These are phyloP conservation scores for Aspergillus steynii DNA, from an alignment of 495 filamentous ascomycete species.

Conservation along the genomic window DNA sequence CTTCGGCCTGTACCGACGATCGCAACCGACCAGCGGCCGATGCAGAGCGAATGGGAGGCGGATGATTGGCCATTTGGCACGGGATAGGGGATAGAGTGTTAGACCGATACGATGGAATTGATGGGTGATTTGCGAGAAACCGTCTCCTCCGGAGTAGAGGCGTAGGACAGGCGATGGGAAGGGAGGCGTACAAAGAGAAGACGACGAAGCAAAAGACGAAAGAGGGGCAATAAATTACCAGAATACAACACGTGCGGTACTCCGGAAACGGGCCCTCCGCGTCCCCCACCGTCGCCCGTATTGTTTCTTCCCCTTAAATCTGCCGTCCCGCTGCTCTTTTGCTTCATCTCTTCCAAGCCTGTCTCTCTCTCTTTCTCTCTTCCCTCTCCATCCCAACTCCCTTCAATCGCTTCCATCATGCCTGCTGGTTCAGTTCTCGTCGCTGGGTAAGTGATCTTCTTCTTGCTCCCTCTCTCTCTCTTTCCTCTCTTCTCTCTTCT, in stretches of 20 bases:
- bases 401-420: slow-evolving; percentile 53
- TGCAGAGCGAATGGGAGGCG: not conserved
- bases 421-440: slow-evolving; percentile 82
- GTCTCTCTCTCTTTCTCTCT: slow-evolving; percentile 4
- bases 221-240: not conserved
- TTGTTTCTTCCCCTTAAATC: slow-evolving; percentile 1
- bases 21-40: not conserved
- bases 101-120: too few relatives aligned
- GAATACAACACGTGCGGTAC: not conserved
- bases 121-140: too few relatives aligned
- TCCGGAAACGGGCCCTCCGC: not conserved
- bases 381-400: slow-evolving; percentile 1
- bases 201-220: not conserved
- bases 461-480: not conserved
- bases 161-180: not conserved
- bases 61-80: not conserved
- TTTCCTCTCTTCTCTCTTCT: not conserved
- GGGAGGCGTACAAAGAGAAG: not conserved
- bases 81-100: too few relatives aligned
- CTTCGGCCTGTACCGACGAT: not conserved
- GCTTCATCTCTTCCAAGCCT: slow-evolving; percentile 6
- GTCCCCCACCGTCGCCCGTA: not conserved
- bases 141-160: too few relatives aligned
- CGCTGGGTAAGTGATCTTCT: slow-evolving; percentile 68
- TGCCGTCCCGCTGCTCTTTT: slow-evolving; percentile 8